Evolutionary conservation across 2,329 filamentous ascomycete genomes (phyloP), one percentile per base, ranked within the genome.

Genomic region (Trematosphaeria pertusa): DNA sequence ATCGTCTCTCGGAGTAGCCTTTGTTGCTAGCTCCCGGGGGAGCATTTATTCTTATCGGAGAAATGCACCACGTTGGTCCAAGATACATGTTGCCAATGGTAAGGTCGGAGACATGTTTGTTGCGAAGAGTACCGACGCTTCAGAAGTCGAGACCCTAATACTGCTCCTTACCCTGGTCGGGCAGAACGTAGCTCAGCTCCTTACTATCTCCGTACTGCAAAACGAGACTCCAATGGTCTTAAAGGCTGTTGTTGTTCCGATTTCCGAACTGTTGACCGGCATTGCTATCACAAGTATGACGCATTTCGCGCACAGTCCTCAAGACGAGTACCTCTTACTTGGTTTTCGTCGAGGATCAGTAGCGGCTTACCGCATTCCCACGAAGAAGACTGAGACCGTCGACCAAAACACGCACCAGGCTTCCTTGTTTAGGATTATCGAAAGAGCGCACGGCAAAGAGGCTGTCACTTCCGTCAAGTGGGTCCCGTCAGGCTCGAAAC

Each of bases 381-480:
- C 36, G 15, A 19, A 8, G 5, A 11, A 37, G 5, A 19, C 12
- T 12, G 19, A 41, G 14, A 12, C 24, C 8, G 8, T 28, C 24
- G 28, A 39, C 17, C 15, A 37, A 5, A 28, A 26, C 2, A 5
- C 22, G n/a, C 12, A 12, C 4, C 35, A 43, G 17, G 58, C 56
- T 9, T 50, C 41, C 10, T 37, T 62, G 14, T 32, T 54, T 6
- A 49, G 37, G 10, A 39, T 62, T 28, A 52, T 70, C 21, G 51
- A 58, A 6, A 46, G 56, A 36, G 62, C 62, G 4, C 82, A 86
- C 56, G 75, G 73, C 6, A 72, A 72, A 33, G 81, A 95, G 61
- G 82, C 87, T 6, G 83, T 96, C 33, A 93, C 88, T 2, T 79
- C 80, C 28, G 82, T 96, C 9, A 37, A 43, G 14, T 75, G 67